Conservation (phyloP, 495 filamentous ascomycete species). For the Pseudevernia furfuracea region DNA sequence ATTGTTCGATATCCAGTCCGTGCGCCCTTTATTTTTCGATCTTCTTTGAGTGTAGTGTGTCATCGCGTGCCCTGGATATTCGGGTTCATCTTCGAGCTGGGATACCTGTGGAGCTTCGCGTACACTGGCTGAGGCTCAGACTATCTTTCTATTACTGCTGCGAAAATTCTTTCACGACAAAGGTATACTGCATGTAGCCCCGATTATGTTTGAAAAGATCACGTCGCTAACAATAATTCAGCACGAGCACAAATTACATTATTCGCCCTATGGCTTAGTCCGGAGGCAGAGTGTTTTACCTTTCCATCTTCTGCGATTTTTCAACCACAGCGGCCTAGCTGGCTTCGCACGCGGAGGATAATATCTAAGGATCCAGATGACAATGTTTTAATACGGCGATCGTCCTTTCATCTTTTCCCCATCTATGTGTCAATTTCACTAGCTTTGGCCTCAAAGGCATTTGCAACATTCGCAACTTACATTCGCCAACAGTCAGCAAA, state of each 20-base stretch:
- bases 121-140: neutral
- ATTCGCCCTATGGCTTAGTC: neutral
- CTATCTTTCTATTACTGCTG: neutral
- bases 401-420: slow-evolving; percentile 3
- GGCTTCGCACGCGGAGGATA: slow-evolving; percentile 2
- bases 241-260: neutral
- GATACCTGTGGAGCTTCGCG: slow-evolving; percentile 4
- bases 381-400: neutral
- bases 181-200: neutral
- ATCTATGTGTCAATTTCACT: slow-evolving; percentile 7
- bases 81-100: slow-evolving; percentile 3
- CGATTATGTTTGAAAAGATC: neutral
- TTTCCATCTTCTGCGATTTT: slow-evolving; percentile 11
- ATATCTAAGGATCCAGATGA: neutral
- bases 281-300: neutral
- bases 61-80: slow-evolving; percentile 13
- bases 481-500: neutral
- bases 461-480: slow-evolving; percentile 7
- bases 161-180: neutral
- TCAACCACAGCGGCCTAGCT: neutral
- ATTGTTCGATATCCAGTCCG: neutral
- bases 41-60: slow-evolving; percentile 4
- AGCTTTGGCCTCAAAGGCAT: neutral
- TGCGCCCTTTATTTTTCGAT: neutral
- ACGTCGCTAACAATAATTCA: slow-evolving; percentile 7